Conservation (phyloP, 768 basidiomycete genomes). For the Tulasnella sp. region DNA sequence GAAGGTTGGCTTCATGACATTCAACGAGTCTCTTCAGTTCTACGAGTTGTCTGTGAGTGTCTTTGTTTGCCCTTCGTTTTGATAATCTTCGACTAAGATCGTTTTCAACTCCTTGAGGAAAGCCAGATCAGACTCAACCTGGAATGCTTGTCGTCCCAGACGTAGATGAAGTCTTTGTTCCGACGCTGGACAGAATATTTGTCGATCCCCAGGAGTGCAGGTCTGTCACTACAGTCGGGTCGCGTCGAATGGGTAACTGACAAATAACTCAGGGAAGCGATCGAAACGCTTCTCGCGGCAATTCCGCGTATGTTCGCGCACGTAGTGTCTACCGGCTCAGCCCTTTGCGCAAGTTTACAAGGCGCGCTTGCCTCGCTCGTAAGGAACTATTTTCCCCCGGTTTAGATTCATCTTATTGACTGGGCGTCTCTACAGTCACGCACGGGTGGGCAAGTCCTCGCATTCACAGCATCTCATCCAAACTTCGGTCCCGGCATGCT, state of each 20-base stretch:
- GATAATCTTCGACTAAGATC: slow-evolving; percentile 17
- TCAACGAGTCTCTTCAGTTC: slow-evolving; percentile 73
- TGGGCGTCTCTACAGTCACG: not conserved
- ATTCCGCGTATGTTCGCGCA: slow-evolving; percentile 57
- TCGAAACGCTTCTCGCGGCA: slow-evolving; percentile 58
- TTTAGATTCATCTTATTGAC: not conserved
- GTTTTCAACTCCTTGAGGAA: slow-evolving; percentile 21
- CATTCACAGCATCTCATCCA: slow-evolving; percentile 65
- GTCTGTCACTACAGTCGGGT: slow-evolving; percentile 36
- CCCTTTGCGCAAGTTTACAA: slow-evolving; percentile 69
- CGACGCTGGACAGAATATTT: slow-evolving; percentile 62
- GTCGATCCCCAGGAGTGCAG: slow-evolving; percentile 64
- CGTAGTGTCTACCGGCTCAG: slow-evolving; percentile 45
- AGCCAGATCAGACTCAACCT: slow-evolving; percentile 41
- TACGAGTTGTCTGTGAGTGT: slow-evolving; percentile 66
- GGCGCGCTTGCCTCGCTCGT: slow-evolving; percentile 67
- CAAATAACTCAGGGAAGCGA: slow-evolving; percentile 39
- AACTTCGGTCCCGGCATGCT: slow-evolving; percentile 67
- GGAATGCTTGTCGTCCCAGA: slow-evolving; percentile 79
- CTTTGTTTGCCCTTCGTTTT: slow-evolving; percentile 3
- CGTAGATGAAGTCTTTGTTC: slow-evolving; percentile 86
- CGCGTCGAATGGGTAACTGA: not conserved
- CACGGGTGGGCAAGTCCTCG: slow-evolving; percentile 63
- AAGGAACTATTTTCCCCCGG: slow-evolving; percentile 31
- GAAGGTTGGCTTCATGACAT: slow-evolving; percentile 73